These are phyloP conservation scores for Leucosporidium creatinivorum DNA, from an alignment of 768 basidiomycete genomes.

Conservation along the genomic window DNA sequence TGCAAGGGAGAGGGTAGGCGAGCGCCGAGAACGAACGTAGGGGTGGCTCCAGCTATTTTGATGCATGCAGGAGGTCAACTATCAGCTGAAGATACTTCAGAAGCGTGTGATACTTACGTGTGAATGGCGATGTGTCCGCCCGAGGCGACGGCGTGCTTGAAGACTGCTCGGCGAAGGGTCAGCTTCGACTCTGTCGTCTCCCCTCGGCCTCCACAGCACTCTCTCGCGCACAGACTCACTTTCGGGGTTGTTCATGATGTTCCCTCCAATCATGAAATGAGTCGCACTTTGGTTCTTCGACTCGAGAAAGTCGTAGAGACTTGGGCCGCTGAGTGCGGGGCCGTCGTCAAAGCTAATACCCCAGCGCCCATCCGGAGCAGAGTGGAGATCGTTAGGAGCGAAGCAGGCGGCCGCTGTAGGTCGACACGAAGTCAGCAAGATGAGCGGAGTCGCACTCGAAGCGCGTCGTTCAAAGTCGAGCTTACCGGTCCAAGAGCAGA, in stretches of 20 bases:
- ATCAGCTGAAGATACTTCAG: neutral
- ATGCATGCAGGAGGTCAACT: neutral
- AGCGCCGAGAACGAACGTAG: neutral
- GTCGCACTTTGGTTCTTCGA: conserved; percentile 59
- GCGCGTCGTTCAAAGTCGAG: neutral
- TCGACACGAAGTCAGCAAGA: too few species aligned
- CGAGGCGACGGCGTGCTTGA: conserved; percentile 50
- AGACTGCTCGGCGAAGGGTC: conserved; percentile 39
- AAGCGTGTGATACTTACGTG: conserved; percentile 37
- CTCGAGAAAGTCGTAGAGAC: conserved; percentile 60
- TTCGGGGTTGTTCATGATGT: conserved; percentile 47
- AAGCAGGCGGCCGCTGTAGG: too few species aligned
- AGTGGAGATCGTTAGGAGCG: too few species aligned
- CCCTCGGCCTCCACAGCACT: too few species aligned
- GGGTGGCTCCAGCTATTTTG: conserved; percentile 56
- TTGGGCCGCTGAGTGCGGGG: conserved; percentile 48
- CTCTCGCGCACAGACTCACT: neutral
- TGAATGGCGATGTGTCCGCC: conserved; percentile 43
- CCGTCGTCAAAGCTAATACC: conserved; percentile 72
- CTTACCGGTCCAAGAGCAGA: neutral
- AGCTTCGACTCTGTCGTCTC: too few species aligned
- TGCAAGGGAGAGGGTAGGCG: too few species aligned
- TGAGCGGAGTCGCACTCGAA: neutral
- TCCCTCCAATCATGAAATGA: conserved; percentile 75
- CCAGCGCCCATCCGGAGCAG: neutral